These are phyloP conservation scores for barley (Hordeum vulgare) DNA, from an alignment of 176 grass and related monocot species.

Conservation along the genomic window MorexV3_pseudomolecules_assembly NC_058519.1:15269809-15270308, in stretches of 20 bases:
- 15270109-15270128: conserved; percentile 21
- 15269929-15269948: not conserved
- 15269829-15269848: too few relatives aligned
- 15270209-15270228: conserved; percentile 22
- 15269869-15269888: too few relatives aligned
- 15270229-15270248: not conserved
- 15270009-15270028: not conserved
- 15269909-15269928: conserved; percentile 2
- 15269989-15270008: conserved; percentile 8
- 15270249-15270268: not conserved
- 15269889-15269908: not conserved
- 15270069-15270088: conserved; percentile 14
- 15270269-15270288: not conserved
- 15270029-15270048: conserved; percentile 17
- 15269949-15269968: not conserved
- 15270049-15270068: conserved; percentile 18
- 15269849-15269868: too few relatives aligned
- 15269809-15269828: too few relatives aligned
- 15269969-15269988: not conserved
- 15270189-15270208: conserved; percentile 20
- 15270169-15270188: not conserved
- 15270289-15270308: not conserved
- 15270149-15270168: conserved; percentile 3
- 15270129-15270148: not conserved
- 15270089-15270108: conserved; percentile 39